Evolutionary conservation across 345 rosid species (phyloP).

Genomic region (Luvunga scandens): DNA sequence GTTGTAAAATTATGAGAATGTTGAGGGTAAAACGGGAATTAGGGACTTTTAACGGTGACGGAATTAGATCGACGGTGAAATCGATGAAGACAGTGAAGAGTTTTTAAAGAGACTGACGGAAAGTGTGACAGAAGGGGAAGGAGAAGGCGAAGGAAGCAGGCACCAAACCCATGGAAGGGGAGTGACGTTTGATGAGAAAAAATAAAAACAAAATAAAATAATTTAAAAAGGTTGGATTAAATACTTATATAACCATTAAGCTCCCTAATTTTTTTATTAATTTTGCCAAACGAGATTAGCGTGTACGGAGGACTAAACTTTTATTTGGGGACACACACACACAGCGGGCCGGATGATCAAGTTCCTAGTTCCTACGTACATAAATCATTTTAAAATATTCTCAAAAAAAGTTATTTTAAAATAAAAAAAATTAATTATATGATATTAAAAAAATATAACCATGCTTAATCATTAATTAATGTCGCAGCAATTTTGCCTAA

Average conservation of each 20-base stretch:
- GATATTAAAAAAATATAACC: not conserved
- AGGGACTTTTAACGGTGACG: conserved; percentile 5
- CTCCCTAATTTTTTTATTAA: not conserved
- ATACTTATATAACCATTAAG: not conserved
- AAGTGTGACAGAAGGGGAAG: not conserved
- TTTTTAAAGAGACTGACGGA: not conserved
- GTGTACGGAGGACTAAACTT: not conserved
- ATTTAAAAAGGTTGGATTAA: not conserved
- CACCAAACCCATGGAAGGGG: conserved; percentile 16
- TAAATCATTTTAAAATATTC: too few relatives aligned
- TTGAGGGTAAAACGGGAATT: conserved; percentile 21
- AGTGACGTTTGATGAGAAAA: conserved; percentile 10
- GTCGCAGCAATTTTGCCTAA: not conserved
- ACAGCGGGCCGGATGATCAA: too few relatives aligned
- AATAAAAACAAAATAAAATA: not conserved
- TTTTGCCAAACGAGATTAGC: not conserved
- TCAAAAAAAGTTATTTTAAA: too few relatives aligned
- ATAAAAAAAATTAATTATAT: not conserved
- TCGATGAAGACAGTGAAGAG: conserved; percentile 27
- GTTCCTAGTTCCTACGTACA: too few relatives aligned
- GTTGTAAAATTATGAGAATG: conserved; percentile 16
- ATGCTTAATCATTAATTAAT: not conserved
- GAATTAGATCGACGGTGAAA: conserved; percentile 38
- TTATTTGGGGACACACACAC: too few relatives aligned
- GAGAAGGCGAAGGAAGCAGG: not conserved